Evolutionary conservation across 345 rosid genomes (phyloP).

Genomic region (Viola odorata): DNA sequence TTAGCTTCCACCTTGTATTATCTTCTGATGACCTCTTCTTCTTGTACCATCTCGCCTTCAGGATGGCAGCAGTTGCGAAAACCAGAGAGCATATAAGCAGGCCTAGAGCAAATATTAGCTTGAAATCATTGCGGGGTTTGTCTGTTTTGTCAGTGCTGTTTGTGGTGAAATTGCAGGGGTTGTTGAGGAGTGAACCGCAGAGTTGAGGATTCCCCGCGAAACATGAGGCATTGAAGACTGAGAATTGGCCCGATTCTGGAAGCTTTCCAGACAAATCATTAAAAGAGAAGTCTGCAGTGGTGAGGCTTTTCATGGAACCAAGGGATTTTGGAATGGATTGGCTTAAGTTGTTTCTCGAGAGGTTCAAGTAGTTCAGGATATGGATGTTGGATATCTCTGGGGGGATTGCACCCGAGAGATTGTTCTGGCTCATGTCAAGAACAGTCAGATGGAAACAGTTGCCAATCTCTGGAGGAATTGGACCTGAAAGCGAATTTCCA

Average conservation of each 20-base stretch:
- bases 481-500: constrained; percentile 23
- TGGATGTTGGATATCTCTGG: constrained; percentile 44
- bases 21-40: constrained; percentile 23
- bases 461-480: constrained; percentile 64
- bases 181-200: constrained; percentile 58
- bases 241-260: constrained; percentile 73
- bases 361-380: constrained; percentile 67
- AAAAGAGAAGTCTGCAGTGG: constrained; percentile 79
- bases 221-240: constrained; percentile 73
- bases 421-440: constrained; percentile 65
- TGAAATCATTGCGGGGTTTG: constrained; percentile 35
- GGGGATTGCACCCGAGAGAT: constrained; percentile 67
- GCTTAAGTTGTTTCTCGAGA: constrained; percentile 73
- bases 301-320: constrained; percentile 73
- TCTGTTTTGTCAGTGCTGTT: constrained; percentile 29
- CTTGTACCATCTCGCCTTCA: constrained; percentile 40
- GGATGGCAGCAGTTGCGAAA: constrained; percentile 56
- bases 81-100: constrained; percentile 60
- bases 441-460: constrained; percentile 23
- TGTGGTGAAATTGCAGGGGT: constrained; percentile 48
- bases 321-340: constrained; percentile 53
- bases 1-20: constrained; percentile 61
- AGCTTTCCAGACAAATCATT: constrained; percentile 73
- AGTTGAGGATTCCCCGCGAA: constrained; percentile 81
- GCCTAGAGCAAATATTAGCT: constrained; percentile 74